A percentile compares a stretch with the other conserved stretches of the same genome.
Evolutionary conservation across 176 grass and related monocot genomes (phyloP).

Genomic region (Pontederia paniculata): DNA sequence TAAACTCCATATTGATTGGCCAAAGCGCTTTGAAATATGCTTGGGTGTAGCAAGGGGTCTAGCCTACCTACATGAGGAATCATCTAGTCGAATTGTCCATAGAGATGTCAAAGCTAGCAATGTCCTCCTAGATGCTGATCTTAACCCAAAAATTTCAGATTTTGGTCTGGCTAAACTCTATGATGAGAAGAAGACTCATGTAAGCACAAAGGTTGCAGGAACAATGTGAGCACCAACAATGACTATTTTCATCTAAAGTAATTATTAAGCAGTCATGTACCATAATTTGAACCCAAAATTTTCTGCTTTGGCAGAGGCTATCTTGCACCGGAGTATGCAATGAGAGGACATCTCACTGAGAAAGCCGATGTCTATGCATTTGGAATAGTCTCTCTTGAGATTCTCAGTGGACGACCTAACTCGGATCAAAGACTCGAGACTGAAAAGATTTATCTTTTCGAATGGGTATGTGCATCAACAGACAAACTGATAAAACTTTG

Average conservation of each 20-base stretch:
- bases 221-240: conserved; percentile 25
- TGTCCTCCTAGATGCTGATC: conserved; percentile 27
- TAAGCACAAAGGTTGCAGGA: conserved; percentile 36
- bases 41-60: conserved; percentile 33
- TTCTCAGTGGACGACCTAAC: conserved; percentile 26
- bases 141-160: conserved; percentile 49
- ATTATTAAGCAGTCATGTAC: background rate
- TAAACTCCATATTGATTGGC: conserved; percentile 32
- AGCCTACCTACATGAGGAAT: conserved; percentile 32
- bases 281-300: too few relatives aligned
- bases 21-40: conserved; percentile 34
- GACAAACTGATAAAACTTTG: too few relatives aligned
- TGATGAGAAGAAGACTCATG: conserved; percentile 39
- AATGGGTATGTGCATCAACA: conserved; percentile 19
- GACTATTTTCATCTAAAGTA: background rate
- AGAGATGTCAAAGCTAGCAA: conserved; percentile 25
- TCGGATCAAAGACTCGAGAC: conserved; percentile 8
- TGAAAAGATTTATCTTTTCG: conserved; percentile 26
- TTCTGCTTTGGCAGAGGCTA: conserved; percentile 20
- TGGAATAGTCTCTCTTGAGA: conserved; percentile 26
- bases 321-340: conserved; percentile 31
- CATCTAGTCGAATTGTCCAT: conserved; percentile 27
- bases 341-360: conserved; percentile 27
- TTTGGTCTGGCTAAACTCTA: conserved; percentile 43
- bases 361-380: conserved; percentile 25